Evolutionary conservation across 805 yeast species (phyloP), one percentile per base, ranked within the genome.

Genomic region (Danielia reshetovae): DNA sequence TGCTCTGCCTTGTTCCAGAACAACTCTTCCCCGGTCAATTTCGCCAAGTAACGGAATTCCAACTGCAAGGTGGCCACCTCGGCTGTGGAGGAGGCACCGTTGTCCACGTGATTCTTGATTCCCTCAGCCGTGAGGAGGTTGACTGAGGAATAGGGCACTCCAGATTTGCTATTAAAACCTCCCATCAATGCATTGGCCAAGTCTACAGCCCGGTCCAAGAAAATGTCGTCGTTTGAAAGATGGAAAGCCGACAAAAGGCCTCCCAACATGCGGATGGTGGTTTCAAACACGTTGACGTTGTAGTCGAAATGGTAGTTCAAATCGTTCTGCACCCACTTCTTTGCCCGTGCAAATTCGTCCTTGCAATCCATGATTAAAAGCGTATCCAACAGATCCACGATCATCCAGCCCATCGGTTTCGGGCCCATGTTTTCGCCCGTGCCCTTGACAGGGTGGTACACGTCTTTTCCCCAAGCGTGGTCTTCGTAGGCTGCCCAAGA

Each of bases 191-290:
- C 71, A 49, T 81, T 75, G n/a, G 86, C 96, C 45, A 88, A 70
- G 49, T 80, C 85, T 7, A 71, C 75, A 2, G 96, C 96, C 52
- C 80, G 81, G 42, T 85, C 85, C 35, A 87, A 65, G 51, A 79
- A 86, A 35, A 84, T 39, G 30, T 79, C 84, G 47, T 84, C 89
- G 10, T 70, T 62, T 2, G 89, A 72, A 18, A 86, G 60, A 45
- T 85, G 80, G 52, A 75, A 77, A 0, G 95, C 95, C 3, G 95
- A 81, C 31, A 89, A 62, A n/a, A 89, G 66, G 0, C 97, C 97
- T 28, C 97, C 97, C 17, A 89, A 64, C 94, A 89, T 86, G 54
- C 96, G 72, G 44, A 86, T 88, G 5, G 97, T 86, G n/a, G 96
- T 87, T 55, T 88, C 97, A 59, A 89, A 89, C 5, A 87, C 80